Evolutionary conservation across 192 early-diverging fungal species (phyloP).

Genomic region (Coemansia sp.): DNA sequence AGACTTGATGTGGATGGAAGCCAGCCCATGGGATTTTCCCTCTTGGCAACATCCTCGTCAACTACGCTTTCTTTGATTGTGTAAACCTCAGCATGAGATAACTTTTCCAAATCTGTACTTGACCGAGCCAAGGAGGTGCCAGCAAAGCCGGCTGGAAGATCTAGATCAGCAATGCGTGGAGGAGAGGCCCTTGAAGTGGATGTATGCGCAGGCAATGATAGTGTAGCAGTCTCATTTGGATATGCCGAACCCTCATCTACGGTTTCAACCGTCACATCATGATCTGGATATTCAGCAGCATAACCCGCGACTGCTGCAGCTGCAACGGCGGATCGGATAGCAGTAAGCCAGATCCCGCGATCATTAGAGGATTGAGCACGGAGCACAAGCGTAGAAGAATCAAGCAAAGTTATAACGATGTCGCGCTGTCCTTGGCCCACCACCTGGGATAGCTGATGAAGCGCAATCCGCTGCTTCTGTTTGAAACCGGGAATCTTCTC

Average conservation of each 20-base stretch:
- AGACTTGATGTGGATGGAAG: slow-evolving; percentile 29
- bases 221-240: slow-evolving; percentile 3
- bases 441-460: slow-evolving; percentile 18
- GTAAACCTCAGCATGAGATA: not conserved
- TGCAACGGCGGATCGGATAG: slow-evolving; percentile 10
- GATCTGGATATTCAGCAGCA: not conserved
- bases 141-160: not conserved
- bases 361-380: slow-evolving; percentile 32
- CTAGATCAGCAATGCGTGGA: not conserved
- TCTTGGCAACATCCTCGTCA: not conserved
- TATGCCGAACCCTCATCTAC: not conserved
- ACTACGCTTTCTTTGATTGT: not conserved
- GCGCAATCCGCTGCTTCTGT: slow-evolving; percentile 24
- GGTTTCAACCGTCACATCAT: not conserved
- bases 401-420: slow-evolving; percentile 15
- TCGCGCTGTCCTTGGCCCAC: slow-evolving; percentile 33
- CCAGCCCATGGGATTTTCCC: slow-evolving; percentile 21
- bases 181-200: not conserved
- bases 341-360: slow-evolving; percentile 23
- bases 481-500: not conserved
- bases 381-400: slow-evolving; percentile 24
- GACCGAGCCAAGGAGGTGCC: not conserved
- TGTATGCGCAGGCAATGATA: not conserved
- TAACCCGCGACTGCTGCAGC: slow-evolving; percentile 6
- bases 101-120: not conserved